These are phyloP conservation scores for Rhizopus delemar DNA, from an alignment of 371 early-diverging fungal species.

Conservation along the genomic window DNA sequence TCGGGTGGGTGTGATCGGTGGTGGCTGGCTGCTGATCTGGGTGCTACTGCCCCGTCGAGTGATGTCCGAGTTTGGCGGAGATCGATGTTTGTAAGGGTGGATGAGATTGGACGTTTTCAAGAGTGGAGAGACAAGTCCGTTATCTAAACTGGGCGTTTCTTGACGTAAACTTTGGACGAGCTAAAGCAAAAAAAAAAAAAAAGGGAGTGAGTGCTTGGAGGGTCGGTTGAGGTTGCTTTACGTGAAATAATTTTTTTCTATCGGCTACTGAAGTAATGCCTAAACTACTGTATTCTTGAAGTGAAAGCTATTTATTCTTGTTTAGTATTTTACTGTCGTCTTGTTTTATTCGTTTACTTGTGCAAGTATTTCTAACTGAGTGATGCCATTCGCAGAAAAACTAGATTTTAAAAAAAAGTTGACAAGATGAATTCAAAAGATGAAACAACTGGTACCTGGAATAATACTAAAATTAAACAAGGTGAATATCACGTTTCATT, in stretches of 20 bases:
- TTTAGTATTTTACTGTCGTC: background rate
- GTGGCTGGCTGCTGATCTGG: slow-evolving; percentile 4
- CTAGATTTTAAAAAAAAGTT: slow-evolving; percentile 27
- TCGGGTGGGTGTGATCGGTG: slow-evolving; percentile 18
- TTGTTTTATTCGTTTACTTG: slow-evolving; percentile 35
- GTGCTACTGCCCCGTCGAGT: slow-evolving; percentile 16
- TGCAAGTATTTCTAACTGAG: slow-evolving; percentile 51
- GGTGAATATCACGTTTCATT: background rate
- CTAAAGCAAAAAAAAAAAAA: slow-evolving; percentile 25
- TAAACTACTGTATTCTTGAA: slow-evolving; percentile 74
- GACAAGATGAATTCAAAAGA: background rate
- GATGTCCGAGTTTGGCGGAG: background rate
- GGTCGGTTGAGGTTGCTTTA: background rate
- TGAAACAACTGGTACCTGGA: slow-evolving; percentile 18
- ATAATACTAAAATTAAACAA: slow-evolving; percentile 24
- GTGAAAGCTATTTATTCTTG: slow-evolving; percentile 54
- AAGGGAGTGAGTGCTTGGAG: slow-evolving; percentile 22
- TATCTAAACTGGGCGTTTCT: slow-evolving; percentile 36
- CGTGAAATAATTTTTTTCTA: slow-evolving; percentile 64
- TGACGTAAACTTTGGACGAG: slow-evolving; percentile 52
- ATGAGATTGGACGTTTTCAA: background rate
- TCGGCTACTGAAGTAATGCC: slow-evolving; percentile 77
- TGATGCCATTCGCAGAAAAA: slow-evolving; percentile 56
- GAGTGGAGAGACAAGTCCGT: slow-evolving; percentile 29
- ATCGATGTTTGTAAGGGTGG: background rate